Evolutionary conservation across 805 yeast genomes (phyloP).

Genomic region (Metschnikowia reukaufii): DNA sequence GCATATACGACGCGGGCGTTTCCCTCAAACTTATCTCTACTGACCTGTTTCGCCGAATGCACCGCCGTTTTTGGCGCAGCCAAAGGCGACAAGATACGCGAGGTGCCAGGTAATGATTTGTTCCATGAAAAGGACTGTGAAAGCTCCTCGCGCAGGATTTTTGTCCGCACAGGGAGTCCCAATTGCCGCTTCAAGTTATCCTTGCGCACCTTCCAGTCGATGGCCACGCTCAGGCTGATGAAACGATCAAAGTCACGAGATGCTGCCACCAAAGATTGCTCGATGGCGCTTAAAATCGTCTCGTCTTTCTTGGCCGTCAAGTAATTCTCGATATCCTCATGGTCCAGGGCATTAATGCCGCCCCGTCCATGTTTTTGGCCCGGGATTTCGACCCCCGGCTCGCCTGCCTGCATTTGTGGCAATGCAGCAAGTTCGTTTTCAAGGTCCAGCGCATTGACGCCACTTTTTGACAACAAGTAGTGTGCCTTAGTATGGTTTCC

Average conservation of each 20-base stretch:
- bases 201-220: conserved; percentile 84
- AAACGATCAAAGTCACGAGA: conserved; percentile 80
- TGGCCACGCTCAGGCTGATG: conserved; percentile 66
- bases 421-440: conserved; percentile 52
- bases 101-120: conserved; percentile 32
- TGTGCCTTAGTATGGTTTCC: conserved; percentile 68
- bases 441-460: conserved; percentile 81
- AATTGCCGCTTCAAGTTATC: conserved; percentile 71
- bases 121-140: conserved; percentile 37
- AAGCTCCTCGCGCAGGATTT: conserved; percentile 18
- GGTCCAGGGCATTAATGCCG: not conserved
- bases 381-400: conserved; percentile 1
- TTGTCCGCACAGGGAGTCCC: conserved; percentile 39
- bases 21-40: conserved; percentile 63
- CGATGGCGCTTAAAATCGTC: conserved; percentile 77
- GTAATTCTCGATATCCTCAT: conserved; percentile 51
- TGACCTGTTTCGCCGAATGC: conserved; percentile 30
- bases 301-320: conserved; percentile 75
- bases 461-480: conserved; percentile 85
- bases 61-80: conserved; percentile 14
- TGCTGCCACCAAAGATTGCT: conserved; percentile 69
- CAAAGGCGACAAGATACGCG: conserved; percentile 36
- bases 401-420: conserved; percentile 15
- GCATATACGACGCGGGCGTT: conserved; percentile 71
- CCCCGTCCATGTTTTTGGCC: conserved; percentile 1